Evolutionary conservation across 257 asterid species (phyloP), one percentile per base, ranked within the genome.

Genomic region (Solanum arcanum): DNA sequence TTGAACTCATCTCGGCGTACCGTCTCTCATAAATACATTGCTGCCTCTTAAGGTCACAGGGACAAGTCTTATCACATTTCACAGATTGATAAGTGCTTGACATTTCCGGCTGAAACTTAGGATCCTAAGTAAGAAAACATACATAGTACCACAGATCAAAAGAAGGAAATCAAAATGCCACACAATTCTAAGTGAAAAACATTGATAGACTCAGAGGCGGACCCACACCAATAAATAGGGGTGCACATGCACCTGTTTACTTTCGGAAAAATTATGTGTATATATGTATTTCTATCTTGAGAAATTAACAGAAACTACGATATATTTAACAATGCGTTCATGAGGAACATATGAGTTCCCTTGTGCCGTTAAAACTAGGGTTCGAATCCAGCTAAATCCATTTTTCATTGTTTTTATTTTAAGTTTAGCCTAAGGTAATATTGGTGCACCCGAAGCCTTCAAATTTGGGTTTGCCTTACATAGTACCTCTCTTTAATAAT

Each of bases 1-100:
- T 96, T 87, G 98, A 93, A 91, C 99, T 96, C 99, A 94, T 93
- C 89, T 96, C 98, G 56, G 98, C 98, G 85, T 96, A 96, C 88
- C 93, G 98, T 90, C 98, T 95, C 86, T 95, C 97, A 90, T 96
- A 96, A 85, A 86, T 86, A 87, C 98, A 96, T 78, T 90, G 92
- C 88, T 94, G 93, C 82, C 94, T 93, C 52, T 92, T 93, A 62
- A n/a, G 89, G 90, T 95, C 98, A 39, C 99, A 96, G 81, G 90
- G 70, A 90, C 99, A 96, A 15, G 91, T 96, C 75, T 92, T 87
- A 76, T 94, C 93, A 93, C 98, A 96, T 88, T 95, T 94, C 85
- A 95, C 93, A 23, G 96, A 93, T 86, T 92, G 87, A 85, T 95
- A 96, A 70, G 95, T 94, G 92, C 90, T 91, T 15, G 99, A 96